These are phyloP conservation scores for Chimonanthus salicifolius DNA, from an alignment of 164 flowering plant genomes.

Conservation along the genomic window DNA sequence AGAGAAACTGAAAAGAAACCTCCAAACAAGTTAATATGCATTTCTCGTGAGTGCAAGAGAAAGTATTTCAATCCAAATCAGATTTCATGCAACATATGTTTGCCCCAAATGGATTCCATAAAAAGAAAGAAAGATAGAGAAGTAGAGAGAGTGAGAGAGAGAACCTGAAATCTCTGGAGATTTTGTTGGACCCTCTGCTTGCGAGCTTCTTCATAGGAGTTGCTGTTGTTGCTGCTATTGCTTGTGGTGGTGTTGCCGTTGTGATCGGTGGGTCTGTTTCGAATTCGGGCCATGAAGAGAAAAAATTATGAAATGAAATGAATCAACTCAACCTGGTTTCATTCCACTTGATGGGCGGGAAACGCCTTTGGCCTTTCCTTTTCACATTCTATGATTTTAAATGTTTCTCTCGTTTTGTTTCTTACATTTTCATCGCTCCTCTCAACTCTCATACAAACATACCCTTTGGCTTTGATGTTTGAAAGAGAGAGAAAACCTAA, in stretches of 20 bases:
- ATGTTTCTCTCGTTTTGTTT: too few relatives aligned
- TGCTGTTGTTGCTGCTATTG: conserved; percentile 6
- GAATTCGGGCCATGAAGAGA: background rate
- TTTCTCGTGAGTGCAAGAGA: too few relatives aligned
- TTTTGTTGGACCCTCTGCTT: conserved; percentile 39
- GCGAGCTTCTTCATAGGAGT: conserved; percentile 47
- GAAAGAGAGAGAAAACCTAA: background rate
- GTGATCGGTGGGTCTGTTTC: background rate
- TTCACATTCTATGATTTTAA: background rate
- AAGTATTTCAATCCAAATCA: too few relatives aligned
- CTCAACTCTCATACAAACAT: too few relatives aligned
- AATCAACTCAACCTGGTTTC: background rate
- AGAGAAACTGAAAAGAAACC: too few relatives aligned
- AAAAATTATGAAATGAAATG: too few relatives aligned
- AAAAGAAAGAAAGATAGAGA: background rate
- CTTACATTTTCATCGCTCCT: too few relatives aligned
- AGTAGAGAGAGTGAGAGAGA: conserved; percentile 6
- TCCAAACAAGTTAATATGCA: too few relatives aligned
- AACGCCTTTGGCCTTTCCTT: background rate
- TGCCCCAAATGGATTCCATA: background rate
- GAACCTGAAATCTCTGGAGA: conserved; percentile 32
- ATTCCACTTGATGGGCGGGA: background rate
- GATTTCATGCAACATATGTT: too few relatives aligned
- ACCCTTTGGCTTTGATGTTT: too few relatives aligned
- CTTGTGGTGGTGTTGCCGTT: background rate